These are phyloP conservation scores for Brassica napus DNA, from an alignment of 345 rosid species.

Conservation along the genomic window DNA sequence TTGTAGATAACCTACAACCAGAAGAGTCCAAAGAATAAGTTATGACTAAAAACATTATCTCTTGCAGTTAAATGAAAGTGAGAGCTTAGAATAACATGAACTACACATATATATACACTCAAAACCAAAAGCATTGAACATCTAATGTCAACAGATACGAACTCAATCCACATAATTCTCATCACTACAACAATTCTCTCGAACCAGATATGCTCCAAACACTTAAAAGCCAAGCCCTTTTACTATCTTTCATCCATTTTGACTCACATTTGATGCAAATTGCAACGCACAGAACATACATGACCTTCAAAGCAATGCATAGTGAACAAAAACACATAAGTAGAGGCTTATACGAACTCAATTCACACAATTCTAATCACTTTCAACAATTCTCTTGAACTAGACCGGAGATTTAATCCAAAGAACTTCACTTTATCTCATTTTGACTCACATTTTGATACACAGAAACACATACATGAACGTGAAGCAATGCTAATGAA, in stretches of 20 bases:
- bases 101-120: neutral
- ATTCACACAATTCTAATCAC: neutral
- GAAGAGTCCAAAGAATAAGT: neutral
- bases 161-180: neutral
- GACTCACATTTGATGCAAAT: neutral
- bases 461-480: neutral
- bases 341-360: neutral
- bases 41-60: neutral
- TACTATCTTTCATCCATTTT: neutral
- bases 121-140: neutral
- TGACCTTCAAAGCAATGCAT: constrained; percentile 1
- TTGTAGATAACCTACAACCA: constrained; percentile 75
- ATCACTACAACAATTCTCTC: neutral
- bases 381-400: neutral
- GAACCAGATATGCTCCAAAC: neutral
- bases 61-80: neutral
- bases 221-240: neutral
- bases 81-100: neutral
- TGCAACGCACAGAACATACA: neutral
- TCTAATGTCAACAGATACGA: constrained; percentile 2
- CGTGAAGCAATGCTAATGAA: neutral
- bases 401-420: neutral
- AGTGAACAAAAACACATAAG: constrained; percentile 1
- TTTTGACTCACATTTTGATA: neutral
- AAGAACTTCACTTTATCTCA: neutral